Evolutionary conservation across 177 flowering plant genomes (phyloP), one percentile per base, ranked within the genome.

Genomic region (Tripterygium wilfordii): DNA sequence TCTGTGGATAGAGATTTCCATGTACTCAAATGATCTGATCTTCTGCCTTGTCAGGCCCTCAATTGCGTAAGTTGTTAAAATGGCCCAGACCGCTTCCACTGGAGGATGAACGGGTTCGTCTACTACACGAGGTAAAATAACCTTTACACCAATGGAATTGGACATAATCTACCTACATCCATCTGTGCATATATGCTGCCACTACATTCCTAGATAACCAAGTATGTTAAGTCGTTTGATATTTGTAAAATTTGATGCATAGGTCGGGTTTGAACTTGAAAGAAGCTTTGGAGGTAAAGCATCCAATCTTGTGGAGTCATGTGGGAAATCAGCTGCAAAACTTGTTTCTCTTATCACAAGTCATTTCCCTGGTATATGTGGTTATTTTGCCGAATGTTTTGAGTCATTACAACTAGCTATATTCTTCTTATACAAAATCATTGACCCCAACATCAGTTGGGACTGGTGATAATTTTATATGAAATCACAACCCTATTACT

Each of bases 51-150:
- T 29, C 64, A 91, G 98, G 98, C 66, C 77, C 76, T 58, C 65
- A 88, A 39, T 54, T 91, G 26, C 85, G 88, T 6, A 70, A 80
- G 54, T 30, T 83, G 57, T 69, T 91, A 61, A 78, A 82, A 56
- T 91, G 96, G 96, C 88, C 96, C 44, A 74, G 90, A 22, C 95
- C 87, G 28, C 84, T 91, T 64, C 96, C 98, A 31, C 72, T 91
- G 75, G 98, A 88, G 65, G 96, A 91, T 42, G 96, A 91, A 61
- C 76, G 96, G 1, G 67, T 85, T 22, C 95, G 94, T 49, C 68
- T 88, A 45, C 52, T 91, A 45, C 95, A 80, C 48, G 98, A 91
- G 98, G 98, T 90, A 56, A 17, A 28, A 3, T 27, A n/a, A n/a
- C 22, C 41, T 37, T 37, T 17, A 2, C 27, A 40, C n/a, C 22